Conservation (phyloP, 441 rosid genomes). For the Hura crepitans region DNA sequence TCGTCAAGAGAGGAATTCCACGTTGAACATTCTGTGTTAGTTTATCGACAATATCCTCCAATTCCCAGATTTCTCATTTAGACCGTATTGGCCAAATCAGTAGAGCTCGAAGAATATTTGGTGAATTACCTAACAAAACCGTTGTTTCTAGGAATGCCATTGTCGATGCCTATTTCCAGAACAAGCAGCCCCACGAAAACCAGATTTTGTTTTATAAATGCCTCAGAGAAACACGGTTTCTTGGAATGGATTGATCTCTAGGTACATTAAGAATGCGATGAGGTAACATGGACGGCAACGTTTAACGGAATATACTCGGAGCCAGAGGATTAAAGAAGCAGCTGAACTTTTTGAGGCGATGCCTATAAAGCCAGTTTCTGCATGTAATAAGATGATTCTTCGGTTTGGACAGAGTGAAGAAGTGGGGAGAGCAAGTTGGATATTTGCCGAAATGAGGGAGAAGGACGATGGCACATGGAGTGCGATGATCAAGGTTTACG, state of each 20-base stretch:
- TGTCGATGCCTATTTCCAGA: constrained; percentile 45
- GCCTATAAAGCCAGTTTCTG: constrained; percentile 45
- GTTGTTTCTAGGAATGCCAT: constrained; percentile 58
- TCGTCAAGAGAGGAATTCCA: constrained; percentile 30
- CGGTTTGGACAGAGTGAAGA: constrained; percentile 49
- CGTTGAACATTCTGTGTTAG: constrained; percentile 33
- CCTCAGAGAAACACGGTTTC: constrained; percentile 60
- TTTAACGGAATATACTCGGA: constrained; percentile 52
- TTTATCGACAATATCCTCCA: constrained; percentile 17
- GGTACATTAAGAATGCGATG: constrained; percentile 55
- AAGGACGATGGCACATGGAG: constrained; percentile 57
- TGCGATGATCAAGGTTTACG: constrained; percentile 55
- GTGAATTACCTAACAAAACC: constrained; percentile 40
- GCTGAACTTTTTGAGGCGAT: constrained; percentile 44
- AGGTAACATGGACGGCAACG: constrained; percentile 69
- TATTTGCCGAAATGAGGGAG: constrained; percentile 46
- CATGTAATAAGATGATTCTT: constrained; percentile 59
- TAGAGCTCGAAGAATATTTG: constrained; percentile 53
- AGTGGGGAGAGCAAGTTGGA: constrained; percentile 38
- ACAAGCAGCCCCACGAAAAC: constrained; percentile 48
- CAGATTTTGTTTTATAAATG: constrained; percentile 53
- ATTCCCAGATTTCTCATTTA: constrained; percentile 42
- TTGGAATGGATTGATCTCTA: constrained; percentile 69
- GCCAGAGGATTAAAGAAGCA: constrained; percentile 57
- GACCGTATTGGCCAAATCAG: constrained; percentile 49